Conservation (phyloP, 2,329 filamentous ascomycete genomes). For the Cladophialophora bantiana region DNA sequence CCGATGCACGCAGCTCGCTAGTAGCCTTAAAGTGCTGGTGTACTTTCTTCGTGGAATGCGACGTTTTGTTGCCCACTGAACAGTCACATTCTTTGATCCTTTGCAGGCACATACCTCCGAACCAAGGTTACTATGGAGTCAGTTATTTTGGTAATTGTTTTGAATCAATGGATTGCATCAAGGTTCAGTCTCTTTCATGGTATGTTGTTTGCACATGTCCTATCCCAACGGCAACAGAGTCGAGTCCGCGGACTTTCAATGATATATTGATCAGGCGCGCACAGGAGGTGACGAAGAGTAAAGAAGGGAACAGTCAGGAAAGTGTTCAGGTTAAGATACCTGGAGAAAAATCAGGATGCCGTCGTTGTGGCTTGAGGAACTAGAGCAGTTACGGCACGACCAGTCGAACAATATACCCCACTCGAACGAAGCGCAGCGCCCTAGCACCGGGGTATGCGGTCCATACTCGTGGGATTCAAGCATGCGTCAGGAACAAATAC, state of each 20-base stretch:
- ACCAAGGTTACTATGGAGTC: too few species aligned
- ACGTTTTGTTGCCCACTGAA: not conserved
- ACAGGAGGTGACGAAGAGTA: too few species aligned
- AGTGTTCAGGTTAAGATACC: too few species aligned
- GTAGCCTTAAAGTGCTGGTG: not conserved
- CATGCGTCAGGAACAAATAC: not conserved
- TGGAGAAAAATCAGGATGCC: not conserved
- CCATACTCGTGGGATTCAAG: not conserved
- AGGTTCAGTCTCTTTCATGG: too few species aligned
- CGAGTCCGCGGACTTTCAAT: too few species aligned
- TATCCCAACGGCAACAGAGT: too few species aligned
- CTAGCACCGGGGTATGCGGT: not conserved
- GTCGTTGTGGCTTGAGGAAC: not conserved
- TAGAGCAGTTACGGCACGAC: not conserved
- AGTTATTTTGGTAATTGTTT: too few species aligned
- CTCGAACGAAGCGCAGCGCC: not conserved
- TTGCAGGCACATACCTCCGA: not conserved
- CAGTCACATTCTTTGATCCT: not conserved
- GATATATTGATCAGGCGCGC: too few species aligned
- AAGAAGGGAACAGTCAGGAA: too few species aligned
- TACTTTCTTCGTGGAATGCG: not conserved
- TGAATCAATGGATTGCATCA: too few species aligned
- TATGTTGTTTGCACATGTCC: too few species aligned
- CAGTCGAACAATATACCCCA: not conserved
- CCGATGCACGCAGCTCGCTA: not conserved